These are phyloP conservation scores for Notholithocarpus densiflorus DNA, from an alignment of 306 rosid genomes.

Conservation along the genomic window DNA sequence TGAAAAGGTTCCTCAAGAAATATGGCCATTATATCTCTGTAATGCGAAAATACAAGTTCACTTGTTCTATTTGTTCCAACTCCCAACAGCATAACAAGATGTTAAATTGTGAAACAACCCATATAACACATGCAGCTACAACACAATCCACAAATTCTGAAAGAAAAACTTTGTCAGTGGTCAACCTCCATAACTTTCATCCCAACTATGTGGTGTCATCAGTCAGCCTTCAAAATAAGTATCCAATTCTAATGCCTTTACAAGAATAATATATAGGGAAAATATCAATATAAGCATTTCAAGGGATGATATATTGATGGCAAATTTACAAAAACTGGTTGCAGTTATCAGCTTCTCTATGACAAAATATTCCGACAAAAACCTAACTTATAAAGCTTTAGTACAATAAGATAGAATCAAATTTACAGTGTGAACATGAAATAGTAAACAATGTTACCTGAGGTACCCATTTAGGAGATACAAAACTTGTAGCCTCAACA, in stretches of 20 bases:
- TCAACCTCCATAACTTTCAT: neutral
- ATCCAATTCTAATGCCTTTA: neutral
- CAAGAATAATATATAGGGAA: neutral
- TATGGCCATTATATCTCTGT: neutral
- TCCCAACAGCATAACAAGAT: neutral
- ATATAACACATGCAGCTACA: neutral
- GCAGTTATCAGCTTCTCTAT: neutral
- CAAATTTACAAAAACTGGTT: neutral
- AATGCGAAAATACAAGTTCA: neutral
- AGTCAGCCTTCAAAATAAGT: neutral
- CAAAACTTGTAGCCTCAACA: constrained; percentile 93
- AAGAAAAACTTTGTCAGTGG: neutral
- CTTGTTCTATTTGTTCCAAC: neutral
- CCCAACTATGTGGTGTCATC: neutral
- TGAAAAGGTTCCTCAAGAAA: neutral
- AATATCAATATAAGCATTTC: neutral
- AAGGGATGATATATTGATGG: neutral
- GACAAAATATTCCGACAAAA: neutral
- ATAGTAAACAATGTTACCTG: constrained; percentile 47
- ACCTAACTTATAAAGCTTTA: neutral
- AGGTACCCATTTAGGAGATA: constrained; percentile 97
- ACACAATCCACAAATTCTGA: neutral
- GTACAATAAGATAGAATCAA: neutral
- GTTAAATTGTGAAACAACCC: neutral
- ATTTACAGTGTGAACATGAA: constrained; percentile 8